phyloP scores from a whole-genome alignment of 2,329 filamentous ascomycete genomes.

The Parafenestella ontariensis region DNA sequence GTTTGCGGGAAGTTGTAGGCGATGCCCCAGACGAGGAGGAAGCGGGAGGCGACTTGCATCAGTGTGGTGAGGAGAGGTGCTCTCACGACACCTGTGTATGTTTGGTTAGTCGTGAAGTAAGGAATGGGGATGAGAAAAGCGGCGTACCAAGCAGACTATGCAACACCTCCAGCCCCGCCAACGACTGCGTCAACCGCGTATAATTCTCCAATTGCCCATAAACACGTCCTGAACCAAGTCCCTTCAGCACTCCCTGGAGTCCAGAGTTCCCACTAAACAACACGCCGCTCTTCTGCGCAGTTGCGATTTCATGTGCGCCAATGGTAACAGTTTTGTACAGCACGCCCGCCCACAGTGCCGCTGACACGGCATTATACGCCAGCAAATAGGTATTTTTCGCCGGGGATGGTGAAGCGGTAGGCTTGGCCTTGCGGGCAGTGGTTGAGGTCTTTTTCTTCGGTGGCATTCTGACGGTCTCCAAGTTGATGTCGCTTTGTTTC shows the following conservation, averaged over 20 bases:
- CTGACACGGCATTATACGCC: constrained; percentile 82
- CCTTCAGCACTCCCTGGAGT: constrained; percentile 14
- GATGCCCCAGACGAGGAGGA: constrained; percentile 88
- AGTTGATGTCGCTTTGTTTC: background rate
- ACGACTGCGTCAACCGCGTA: constrained; percentile 81
- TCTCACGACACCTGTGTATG: constrained; percentile 72
- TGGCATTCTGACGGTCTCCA: constrained; percentile 17
- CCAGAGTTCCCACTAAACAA: constrained; percentile 18
- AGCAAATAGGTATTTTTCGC: constrained; percentile 69
- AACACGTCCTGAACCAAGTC: constrained; percentile 55
- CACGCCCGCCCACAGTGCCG: constrained; percentile 79
- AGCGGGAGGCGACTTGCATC: constrained; percentile 88
- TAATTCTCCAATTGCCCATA: constrained; percentile 70
- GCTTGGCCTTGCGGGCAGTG: constrained; percentile 6
- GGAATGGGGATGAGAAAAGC: constrained; percentile 22
- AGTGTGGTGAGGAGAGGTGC: constrained; percentile 83
- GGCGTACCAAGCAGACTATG: constrained; percentile 69
- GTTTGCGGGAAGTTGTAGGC: constrained; percentile 75
- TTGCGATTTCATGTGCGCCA: constrained; percentile 31
- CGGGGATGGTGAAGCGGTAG: constrained; percentile 13
- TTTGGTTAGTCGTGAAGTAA: background rate
- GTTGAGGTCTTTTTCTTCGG: constrained; percentile 19
- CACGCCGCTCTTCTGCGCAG: constrained; percentile 17
- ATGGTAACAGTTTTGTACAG: constrained; percentile 72
- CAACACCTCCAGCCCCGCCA: constrained; percentile 81